Base-by-base conservation (phyloP, 1,284 basidiomycete species). In the Irpex sp. region DNA sequence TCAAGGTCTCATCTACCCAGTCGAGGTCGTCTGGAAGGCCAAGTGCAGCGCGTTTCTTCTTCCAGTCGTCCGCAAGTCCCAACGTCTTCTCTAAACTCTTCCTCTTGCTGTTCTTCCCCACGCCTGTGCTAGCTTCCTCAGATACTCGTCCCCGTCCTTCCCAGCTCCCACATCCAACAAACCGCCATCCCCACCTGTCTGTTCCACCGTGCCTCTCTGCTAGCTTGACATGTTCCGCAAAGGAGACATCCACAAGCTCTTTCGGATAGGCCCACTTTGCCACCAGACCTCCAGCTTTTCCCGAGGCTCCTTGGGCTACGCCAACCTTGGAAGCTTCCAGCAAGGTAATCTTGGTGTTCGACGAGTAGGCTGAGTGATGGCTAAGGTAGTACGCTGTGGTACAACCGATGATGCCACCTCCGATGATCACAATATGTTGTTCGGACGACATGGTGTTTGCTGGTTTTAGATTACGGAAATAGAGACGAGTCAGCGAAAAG, bases 201-300 rank as follows among this genome's bases (percentile, higher is more conserved):
- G 79, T 76, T 0, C 96, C 95, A 60, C 82, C 80, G 73, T 92
- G 87, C 69, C 90, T 82, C 60, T 87, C 76, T 0, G 95, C 92
- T 7, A 98, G 84, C 54, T 85, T 82, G 66, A 88, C 82, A 73
- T 97, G 95, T 68, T 97, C 87, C 5, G 79, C 72, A 73, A 91
- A 97, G 5, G 93, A 94, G 55, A 96, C 81, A 51, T 84, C 78
- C 4, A 91, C 90, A 17, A 97, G 79, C 71, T 94, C 90, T 62
- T 86, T 82, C 0, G 89, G 89, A 69, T 89, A 90, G 1, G 89
- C 89, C 89, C 89, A 91, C 68, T 84, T 84, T 0, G 96, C 94
- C 21, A 98, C 82, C n/a, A 98, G 87, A 0, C 96, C 96, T 2
- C 94, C 96, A 0, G 93, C 92, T 73, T 97, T 97, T 4, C 96